These are phyloP conservation scores for Pichia sp. DNA, from an alignment of 1,139 yeast genomes.

Conservation along the genomic window DNA sequence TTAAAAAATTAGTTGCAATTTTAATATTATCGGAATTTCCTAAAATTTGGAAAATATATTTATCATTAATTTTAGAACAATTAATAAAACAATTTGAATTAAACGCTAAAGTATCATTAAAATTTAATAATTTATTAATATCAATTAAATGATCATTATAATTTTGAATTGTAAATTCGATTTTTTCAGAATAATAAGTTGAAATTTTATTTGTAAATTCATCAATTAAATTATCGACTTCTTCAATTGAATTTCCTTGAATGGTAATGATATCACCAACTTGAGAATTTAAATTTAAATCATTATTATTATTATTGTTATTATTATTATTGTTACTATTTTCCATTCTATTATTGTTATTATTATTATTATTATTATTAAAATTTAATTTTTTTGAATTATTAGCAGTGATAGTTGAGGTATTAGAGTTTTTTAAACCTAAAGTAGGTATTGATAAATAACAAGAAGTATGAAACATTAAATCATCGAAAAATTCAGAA, in stretches of 20 bases:
- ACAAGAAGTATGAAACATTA: conserved; percentile 62
- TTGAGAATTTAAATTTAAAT: conserved; percentile 29
- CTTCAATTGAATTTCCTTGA: conserved; percentile 48
- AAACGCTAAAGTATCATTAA: conserved; percentile 26
- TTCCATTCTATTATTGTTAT: no score
- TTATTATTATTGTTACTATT: no score
- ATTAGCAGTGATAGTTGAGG: conserved; percentile 13
- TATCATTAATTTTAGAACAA: conserved; percentile 19
- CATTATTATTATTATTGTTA: no score
- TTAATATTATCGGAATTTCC: conserved; percentile 28
- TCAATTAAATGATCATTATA: conserved; percentile 12
- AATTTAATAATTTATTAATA: conserved; percentile 26
- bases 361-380: no score
- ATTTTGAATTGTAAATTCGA: conserved; percentile 18
- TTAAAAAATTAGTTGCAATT: conserved; percentile 22
- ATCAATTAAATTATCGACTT: conserved; percentile 51
- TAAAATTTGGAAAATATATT: conserved; percentile 24
- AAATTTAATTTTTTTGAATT: conserved; percentile 13
- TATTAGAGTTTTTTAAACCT: conserved; percentile 31
- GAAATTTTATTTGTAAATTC: conserved; percentile 31
- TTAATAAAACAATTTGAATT: conserved; percentile 25
- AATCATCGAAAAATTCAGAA: conserved; percentile 30
- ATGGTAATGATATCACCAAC: conserved; percentile 37
- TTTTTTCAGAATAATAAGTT: conserved; percentile 33
- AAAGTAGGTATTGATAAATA: conserved; percentile 61